Evolutionary conservation across 1,284 basidiomycete genomes (phyloP).

Genomic region (Cutaneotrichosporon arboriforme): DNA sequence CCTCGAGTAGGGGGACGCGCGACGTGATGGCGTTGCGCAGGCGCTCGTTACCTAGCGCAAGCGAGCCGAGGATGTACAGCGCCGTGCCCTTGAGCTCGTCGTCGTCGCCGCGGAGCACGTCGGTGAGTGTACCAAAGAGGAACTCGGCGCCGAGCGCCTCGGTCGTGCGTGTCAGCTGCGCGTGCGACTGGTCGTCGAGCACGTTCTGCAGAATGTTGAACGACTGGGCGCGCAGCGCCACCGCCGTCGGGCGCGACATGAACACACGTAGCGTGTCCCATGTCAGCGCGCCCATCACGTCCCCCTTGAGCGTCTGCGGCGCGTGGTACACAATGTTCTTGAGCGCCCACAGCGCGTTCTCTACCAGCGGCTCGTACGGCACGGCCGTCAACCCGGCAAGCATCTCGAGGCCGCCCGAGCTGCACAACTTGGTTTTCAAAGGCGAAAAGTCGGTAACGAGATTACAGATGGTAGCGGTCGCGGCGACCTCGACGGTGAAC

Average conservation of each 20-base stretch:
- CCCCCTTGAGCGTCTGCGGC: constrained; percentile 55
- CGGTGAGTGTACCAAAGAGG: constrained; percentile 26
- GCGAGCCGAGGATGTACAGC: constrained; percentile 38
- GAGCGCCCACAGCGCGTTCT: constrained; percentile 71
- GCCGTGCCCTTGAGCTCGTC: constrained; percentile 19
- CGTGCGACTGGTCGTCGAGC: constrained; percentile 32
- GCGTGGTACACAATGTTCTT: constrained; percentile 70
- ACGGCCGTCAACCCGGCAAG: constrained; percentile 57
- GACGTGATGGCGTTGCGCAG: constrained; percentile 28
- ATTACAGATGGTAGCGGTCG: constrained; percentile 72
- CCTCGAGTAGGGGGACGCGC: constrained; percentile 32
- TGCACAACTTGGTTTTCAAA: constrained; percentile 58
- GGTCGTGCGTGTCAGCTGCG: constrained; percentile 31
- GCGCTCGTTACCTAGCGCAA: constrained; percentile 41
- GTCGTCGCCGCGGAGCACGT: constrained; percentile 12
- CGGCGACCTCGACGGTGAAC: constrained; percentile 63
- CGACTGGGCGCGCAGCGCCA: constrained; percentile 33
- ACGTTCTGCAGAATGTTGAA: constrained; percentile 43
- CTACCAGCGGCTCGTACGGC: constrained; percentile 56
- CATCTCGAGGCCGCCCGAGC: constrained; percentile 60
- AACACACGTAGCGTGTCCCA: constrained; percentile 50
- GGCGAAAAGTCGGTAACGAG: constrained; percentile 82
- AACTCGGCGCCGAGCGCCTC: constrained; percentile 33
- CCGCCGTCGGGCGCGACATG: constrained; percentile 21
- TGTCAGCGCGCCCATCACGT: constrained; percentile 60